These are phyloP conservation scores for Cryptococcus depauperatus DNA, from an alignment of 1,284 basidiomycete species.

Conservation along the genomic window DNA sequence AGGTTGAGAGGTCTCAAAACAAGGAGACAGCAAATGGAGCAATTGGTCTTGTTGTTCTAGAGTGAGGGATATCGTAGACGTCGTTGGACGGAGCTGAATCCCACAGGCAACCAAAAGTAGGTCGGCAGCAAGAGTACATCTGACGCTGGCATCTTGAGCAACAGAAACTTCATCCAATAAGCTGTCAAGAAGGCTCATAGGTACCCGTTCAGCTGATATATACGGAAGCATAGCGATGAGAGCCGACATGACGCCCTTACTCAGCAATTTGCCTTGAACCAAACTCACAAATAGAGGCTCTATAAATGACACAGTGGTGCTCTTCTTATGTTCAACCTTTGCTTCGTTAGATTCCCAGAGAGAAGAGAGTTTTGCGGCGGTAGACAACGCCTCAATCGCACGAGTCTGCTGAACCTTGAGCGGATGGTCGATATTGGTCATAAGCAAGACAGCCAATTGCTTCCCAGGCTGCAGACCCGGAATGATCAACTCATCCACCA, in stretches of 20 bases:
- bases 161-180: constrained; percentile 22
- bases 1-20: background rate
- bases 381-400: constrained; percentile 21
- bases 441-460: constrained; percentile 11
- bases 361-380: constrained; percentile 12
- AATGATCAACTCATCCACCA: too few species aligned
- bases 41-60: constrained; percentile 7
- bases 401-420: constrained; percentile 22
- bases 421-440: constrained; percentile 17
- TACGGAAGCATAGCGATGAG: constrained; percentile 19
- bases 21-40: constrained; percentile 29
- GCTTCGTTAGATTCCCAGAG: background rate
- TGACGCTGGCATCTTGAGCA: constrained; percentile 16
- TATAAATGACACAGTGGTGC: constrained; percentile 11
- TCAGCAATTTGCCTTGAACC: constrained; percentile 8
- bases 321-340: constrained; percentile 8
- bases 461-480: constrained; percentile 22
- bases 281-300: constrained; percentile 22
- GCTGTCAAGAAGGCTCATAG: constrained; percentile 11
- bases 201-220: constrained; percentile 16
- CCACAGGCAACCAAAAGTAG: constrained; percentile 7
- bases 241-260: constrained; percentile 15
- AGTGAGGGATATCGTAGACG: background rate
- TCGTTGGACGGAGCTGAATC: background rate
- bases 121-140: constrained; percentile 23